Evolutionary conservation across 2,329 filamentous ascomycete genomes (phyloP), one percentile per base, ranked within the genome.

Genomic region (Cercospora sp.): DNA sequence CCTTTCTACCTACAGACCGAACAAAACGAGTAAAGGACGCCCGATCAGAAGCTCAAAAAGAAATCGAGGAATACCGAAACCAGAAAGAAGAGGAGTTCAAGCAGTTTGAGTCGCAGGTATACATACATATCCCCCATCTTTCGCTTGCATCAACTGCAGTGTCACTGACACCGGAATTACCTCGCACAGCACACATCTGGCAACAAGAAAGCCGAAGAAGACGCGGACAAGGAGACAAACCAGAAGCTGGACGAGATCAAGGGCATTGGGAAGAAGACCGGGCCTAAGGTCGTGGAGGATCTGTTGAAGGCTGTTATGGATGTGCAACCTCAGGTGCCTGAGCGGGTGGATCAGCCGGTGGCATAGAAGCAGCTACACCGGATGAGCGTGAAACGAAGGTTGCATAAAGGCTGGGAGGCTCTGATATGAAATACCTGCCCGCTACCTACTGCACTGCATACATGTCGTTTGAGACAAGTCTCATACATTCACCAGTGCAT

Each of bases 21-120:
- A 97, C 95, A 70, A 97, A 97, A 86, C 90, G 93, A 79, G 93
- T 99, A 83, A 96, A 93, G 83, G 95, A 98, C 84, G 95, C 95
- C 72, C 92, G 94, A 79, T 89, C 92, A 78, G 95, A 99, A 82
- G 95, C 95, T 71, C 96, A 97, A 84, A 96, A 96, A 83, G 94
- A 99, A 81, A 97, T 99, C 77, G 92, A 97, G 73, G 91, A 93
- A 66, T 98, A 99, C 85, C 89, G 90, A 80, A 87, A 90, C 77
- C 83, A 90, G 76, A 99, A 97, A 85, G 95, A 99, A 78, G 87
- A 91, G 39, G 94, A 98, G 81, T 98, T 93, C 85, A 94, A 95
- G 86, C 90, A 91, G 79, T 98, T 96, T 77, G 93, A 98, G 85
- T 87, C 92, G 71, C 87, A 92, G 87, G 89, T 90, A 77, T 6